phyloP scores from a whole-genome alignment of 2,329 filamentous ascomycete species.

The Penicillium sp. region DNA sequence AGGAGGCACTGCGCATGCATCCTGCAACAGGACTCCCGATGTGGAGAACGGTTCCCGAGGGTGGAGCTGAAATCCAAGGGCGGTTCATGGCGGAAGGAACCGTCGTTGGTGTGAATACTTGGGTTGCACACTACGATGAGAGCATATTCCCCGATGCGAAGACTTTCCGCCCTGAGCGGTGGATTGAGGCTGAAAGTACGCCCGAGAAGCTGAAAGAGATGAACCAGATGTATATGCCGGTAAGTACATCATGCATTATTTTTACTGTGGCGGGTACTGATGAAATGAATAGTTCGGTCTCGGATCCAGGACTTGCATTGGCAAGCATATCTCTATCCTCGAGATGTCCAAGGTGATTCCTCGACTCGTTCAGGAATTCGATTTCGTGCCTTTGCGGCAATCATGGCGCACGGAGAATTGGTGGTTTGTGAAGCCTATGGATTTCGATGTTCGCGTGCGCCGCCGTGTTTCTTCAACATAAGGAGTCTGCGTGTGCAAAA shows the following conservation, averaged over 20 bases:
- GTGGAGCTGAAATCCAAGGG: slow-evolving; percentile 46
- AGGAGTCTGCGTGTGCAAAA: background rate
- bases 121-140: slow-evolving; percentile 48
- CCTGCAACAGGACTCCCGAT: slow-evolving; percentile 53
- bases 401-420: slow-evolving; percentile 41
- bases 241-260: slow-evolving; percentile 21
- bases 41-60: slow-evolving; percentile 51
- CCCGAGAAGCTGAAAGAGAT: slow-evolving; percentile 34
- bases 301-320: slow-evolving; percentile 34
- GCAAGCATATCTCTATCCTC: slow-evolving; percentile 41
- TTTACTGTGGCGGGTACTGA: background rate
- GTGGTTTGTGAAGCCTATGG: slow-evolving; percentile 48
- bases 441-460: slow-evolving; percentile 41
- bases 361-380: slow-evolving; percentile 33
- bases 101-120: slow-evolving; percentile 47
- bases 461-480: background rate
- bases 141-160: slow-evolving; percentile 48
- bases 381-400: slow-evolving; percentile 20
- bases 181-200: slow-evolving; percentile 41
- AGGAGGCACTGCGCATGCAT: slow-evolving; percentile 56
- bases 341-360: slow-evolving; percentile 43
- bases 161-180: slow-evolving; percentile 50
- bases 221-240: slow-evolving; percentile 45
- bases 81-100: slow-evolving; percentile 47
- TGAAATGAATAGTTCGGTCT: slow-evolving; percentile 34